Evolutionary conservation across 2,329 filamentous ascomycete genomes (phyloP).

Genomic region (Zasmidium cellare): DNA sequence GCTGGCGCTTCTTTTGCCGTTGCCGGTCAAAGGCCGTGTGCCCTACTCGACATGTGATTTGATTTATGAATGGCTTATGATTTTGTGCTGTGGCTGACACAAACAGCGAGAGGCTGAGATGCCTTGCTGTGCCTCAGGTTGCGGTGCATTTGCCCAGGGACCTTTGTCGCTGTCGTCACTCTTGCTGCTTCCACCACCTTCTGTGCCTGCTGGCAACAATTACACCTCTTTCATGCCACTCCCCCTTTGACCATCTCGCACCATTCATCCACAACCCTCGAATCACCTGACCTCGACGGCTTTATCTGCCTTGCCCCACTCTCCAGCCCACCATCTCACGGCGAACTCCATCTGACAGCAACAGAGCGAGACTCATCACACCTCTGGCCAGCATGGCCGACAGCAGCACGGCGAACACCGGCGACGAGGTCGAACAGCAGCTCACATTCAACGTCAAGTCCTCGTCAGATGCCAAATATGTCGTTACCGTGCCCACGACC

Average conservation of each 20-base stretch:
- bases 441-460: conserved; percentile 97
- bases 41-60: neutral
- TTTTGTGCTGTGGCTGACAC: neutral
- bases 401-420: conserved; percentile 37
- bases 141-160: neutral
- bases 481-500: conserved; percentile 73
- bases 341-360: neutral
- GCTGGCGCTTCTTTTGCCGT: neutral
- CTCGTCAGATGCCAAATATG: conserved; percentile 84
- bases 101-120: neutral
- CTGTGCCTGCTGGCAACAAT: neutral
- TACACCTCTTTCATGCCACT: neutral
- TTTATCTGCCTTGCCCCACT: neutral
- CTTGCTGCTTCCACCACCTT: neutral
- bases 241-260: neutral
- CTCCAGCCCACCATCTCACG: neutral
- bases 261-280: neutral
- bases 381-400: conserved; percentile 59
- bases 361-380: neutral
- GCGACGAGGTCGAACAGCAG: conserved; percentile 66
- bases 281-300: neutral
- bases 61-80: too few relatives aligned
- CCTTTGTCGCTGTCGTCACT: neutral
- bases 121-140: neutral
- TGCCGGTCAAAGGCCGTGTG: neutral